Percentiles rank a stretch among this genome's conserved stretches.
phyloP scores from a whole-genome alignment of 1,139 yeast genomes.

The Sugiyamaella xylanicola region DNA sequence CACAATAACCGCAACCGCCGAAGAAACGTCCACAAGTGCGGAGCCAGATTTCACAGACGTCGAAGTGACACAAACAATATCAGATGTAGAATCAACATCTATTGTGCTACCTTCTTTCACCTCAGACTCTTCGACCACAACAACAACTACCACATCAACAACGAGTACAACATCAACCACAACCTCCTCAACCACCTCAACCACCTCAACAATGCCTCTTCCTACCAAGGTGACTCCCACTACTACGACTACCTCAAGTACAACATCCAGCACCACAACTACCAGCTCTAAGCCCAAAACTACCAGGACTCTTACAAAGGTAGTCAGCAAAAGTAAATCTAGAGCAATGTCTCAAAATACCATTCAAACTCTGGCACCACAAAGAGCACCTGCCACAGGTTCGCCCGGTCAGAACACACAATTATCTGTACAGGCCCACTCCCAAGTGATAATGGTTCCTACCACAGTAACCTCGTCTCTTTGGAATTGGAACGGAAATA shows the following conservation, averaged over 20 bases:
- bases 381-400: not conserved
- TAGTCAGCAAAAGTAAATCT: not conserved
- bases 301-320: not conserved
- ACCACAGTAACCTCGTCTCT: not conserved
- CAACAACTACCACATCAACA: not conserved
- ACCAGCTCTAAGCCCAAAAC: not conserved
- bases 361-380: not conserved
- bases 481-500: not conserved
- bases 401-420: too few species aligned
- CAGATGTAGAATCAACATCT: not conserved
- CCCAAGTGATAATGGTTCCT: not conserved
- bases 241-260: not conserved
- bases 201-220: not conserved
- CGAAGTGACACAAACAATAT: not conserved
- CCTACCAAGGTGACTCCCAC: not conserved
- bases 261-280: not conserved
- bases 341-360: not conserved
- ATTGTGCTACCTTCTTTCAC: too few species aligned
- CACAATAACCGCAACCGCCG: not conserved
- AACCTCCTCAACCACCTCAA: not conserved
- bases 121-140: not conserved
- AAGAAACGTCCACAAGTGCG: not conserved
- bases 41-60: not conserved
- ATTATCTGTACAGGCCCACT: not conserved
- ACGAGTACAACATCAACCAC: not conserved